A percentile compares a stretch with the other conserved stretches of the same genome.
Evolutionary conservation across 768 basidiomycete genomes (phyloP).

Genomic region (Auricularia sp.): DNA sequence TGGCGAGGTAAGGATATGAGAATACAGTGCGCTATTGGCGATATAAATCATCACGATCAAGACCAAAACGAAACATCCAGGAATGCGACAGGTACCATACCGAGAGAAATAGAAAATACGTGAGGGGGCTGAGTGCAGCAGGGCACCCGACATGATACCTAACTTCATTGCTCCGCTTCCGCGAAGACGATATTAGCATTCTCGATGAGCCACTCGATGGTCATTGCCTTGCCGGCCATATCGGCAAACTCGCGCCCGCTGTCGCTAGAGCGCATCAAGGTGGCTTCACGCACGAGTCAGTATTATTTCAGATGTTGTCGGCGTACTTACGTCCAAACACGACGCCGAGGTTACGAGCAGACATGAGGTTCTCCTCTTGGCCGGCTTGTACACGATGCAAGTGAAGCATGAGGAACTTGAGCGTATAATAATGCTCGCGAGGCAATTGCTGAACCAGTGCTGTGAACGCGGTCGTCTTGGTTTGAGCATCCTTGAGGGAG

Average conservation of each 20-base stretch:
- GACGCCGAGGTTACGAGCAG: slow-evolving; percentile 86
- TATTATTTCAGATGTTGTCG: neutral
- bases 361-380: slow-evolving; percentile 81
- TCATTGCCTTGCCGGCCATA: slow-evolving; percentile 92
- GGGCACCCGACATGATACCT: neutral
- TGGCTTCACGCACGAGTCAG: slow-evolving; percentile 43
- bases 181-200: slow-evolving; percentile 55
- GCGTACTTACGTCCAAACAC: slow-evolving; percentile 88
- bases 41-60: neutral
- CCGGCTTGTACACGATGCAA: slow-evolving; percentile 64
- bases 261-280: slow-evolving; percentile 84
- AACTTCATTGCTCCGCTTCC: neutral
- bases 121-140: neutral
- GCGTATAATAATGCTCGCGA: slow-evolving; percentile 76
- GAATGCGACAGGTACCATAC: neutral
- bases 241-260: slow-evolving; percentile 87
- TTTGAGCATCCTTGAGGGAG: slow-evolving; percentile 45
- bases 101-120: neutral
- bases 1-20: neutral
- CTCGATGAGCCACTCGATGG: slow-evolving; percentile 91
- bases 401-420: slow-evolving; percentile 77
- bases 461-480: slow-evolving; percentile 51
- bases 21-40: neutral
- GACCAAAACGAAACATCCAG: neutral
- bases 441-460: slow-evolving; percentile 73